Conservation (phyloP, 495 filamentous ascomycete species). For the Saxophila tyrrhenica region DNA sequence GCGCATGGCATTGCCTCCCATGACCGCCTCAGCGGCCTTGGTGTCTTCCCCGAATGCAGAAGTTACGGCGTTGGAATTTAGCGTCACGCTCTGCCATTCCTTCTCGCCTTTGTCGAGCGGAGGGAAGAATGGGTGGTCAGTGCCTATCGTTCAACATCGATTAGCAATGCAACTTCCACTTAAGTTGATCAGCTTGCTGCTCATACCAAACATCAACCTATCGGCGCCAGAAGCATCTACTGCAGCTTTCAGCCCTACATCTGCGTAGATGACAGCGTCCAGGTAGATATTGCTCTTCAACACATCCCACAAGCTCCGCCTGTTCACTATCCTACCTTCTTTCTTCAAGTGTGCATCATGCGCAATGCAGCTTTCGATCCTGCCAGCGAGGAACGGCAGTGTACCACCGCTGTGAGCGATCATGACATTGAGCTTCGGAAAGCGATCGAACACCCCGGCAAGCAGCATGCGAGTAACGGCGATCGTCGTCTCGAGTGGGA, state of each 20-base stretch:
- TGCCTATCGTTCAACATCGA: slow-evolving; percentile 36
- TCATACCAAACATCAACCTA: slow-evolving; percentile 61
- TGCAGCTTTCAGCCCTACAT: slow-evolving; percentile 64
- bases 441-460: slow-evolving; percentile 71
- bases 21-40: slow-evolving; percentile 24
- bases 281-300: slow-evolving; percentile 78
- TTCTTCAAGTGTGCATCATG: slow-evolving; percentile 66
- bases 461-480: slow-evolving; percentile 80
- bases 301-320: slow-evolving; percentile 67
- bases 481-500: slow-evolving; percentile 89
- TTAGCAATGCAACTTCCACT: not conserved
- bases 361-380: slow-evolving; percentile 76
- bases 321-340: slow-evolving; percentile 33
- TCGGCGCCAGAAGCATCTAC: slow-evolving; percentile 51
- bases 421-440: slow-evolving; percentile 57
- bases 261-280: slow-evolving; percentile 76
- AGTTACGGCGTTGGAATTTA: slow-evolving; percentile 62
- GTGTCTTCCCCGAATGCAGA: slow-evolving; percentile 44
- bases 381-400: slow-evolving; percentile 75
- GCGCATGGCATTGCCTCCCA: slow-evolving; percentile 29
- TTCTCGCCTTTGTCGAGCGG: slow-evolving; percentile 47
- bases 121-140: slow-evolving; percentile 93
- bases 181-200: not conserved
- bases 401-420: slow-evolving; percentile 85
- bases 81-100: slow-evolving; percentile 73